These are phyloP conservation scores for Begonia peltatifolia DNA, from an alignment of 306 rosid species.

Conservation along the genomic window DNA sequence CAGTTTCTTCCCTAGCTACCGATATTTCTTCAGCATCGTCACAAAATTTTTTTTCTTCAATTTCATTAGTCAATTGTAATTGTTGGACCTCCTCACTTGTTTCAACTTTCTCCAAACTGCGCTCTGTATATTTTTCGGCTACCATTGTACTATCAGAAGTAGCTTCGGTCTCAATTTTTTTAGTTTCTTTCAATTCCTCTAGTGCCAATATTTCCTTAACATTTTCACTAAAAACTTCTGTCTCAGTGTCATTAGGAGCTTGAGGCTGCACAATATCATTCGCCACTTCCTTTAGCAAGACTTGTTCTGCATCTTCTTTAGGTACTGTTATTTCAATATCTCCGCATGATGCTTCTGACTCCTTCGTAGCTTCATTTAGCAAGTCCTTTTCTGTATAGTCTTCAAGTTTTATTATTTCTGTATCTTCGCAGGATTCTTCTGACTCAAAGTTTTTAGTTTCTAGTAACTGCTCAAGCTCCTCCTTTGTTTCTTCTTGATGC, in stretches of 20 bases:
- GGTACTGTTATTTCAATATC: neutral
- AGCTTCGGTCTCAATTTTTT: conserved; percentile 8
- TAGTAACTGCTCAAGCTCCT: conserved; percentile 10
- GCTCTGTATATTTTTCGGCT: conserved; percentile 7
- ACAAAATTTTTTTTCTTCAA: conserved; percentile 5
- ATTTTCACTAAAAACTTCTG: neutral
- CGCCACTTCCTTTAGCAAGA: neutral
- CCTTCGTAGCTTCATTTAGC: too few relatives aligned
- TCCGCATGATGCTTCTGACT: too few relatives aligned
- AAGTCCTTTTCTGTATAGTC: neutral
- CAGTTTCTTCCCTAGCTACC: neutral
- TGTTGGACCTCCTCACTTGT: conserved; percentile 10
- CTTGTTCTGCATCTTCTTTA: neutral
- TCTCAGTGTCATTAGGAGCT: neutral
- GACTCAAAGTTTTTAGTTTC: neutral
- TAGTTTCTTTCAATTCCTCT: neutral
- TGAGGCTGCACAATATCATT: neutral
- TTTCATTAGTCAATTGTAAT: conserved; percentile 8
- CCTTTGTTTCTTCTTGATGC: conserved; percentile 12
- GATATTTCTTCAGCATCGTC: conserved; percentile 2
- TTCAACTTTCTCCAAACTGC: conserved; percentile 9
- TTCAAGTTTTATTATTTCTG: neutral
- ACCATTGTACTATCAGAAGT: conserved; percentile 7
- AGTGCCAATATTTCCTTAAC: neutral
- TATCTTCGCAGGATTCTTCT: neutral